phyloP scores from a whole-genome alignment of 345 rosid genomes.

The Gossypium thurberi region DNA sequence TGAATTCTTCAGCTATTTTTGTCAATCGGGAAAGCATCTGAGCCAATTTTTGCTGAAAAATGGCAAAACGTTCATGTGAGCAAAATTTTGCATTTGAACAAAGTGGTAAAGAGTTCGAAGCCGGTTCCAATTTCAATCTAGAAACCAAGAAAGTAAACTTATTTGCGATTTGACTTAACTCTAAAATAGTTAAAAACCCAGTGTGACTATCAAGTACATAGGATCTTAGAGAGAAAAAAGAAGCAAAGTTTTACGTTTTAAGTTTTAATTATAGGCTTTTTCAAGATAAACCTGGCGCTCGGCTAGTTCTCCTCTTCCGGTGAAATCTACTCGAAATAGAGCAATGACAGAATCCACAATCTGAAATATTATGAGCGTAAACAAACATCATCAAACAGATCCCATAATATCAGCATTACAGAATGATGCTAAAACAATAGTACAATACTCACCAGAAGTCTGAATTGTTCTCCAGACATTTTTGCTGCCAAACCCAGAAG shows the following conservation, averaged over 20 bases:
- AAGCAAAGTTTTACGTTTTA: neutral
- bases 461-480: conserved; percentile 90
- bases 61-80: conserved; percentile 5
- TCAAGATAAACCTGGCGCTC: conserved; percentile 56
- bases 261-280: neutral
- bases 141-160: too few relatives aligned
- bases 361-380: conserved; percentile 28
- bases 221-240: too few relatives aligned
- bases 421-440: neutral
- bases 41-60: conserved; percentile 83
- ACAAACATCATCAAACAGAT: conserved; percentile 10
- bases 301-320: conserved; percentile 93
- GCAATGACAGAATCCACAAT: conserved; percentile 84
- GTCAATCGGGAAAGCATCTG: conserved; percentile 79
- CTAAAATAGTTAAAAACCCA: too few relatives aligned
- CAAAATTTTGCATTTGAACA: too few relatives aligned
- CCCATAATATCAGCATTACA: neutral
- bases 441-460: conserved; percentile 47
- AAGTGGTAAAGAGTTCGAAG: too few relatives aligned
- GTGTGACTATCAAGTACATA: too few relatives aligned
- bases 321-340: conserved; percentile 77
- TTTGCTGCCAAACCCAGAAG: conserved; percentile 92
- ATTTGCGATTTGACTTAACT: too few relatives aligned
- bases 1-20: conserved; percentile 92
- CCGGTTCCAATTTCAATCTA: too few relatives aligned